phyloP scores from a whole-genome alignment of 768 basidiomycete species.

The Mrakia blollopis region DNA sequence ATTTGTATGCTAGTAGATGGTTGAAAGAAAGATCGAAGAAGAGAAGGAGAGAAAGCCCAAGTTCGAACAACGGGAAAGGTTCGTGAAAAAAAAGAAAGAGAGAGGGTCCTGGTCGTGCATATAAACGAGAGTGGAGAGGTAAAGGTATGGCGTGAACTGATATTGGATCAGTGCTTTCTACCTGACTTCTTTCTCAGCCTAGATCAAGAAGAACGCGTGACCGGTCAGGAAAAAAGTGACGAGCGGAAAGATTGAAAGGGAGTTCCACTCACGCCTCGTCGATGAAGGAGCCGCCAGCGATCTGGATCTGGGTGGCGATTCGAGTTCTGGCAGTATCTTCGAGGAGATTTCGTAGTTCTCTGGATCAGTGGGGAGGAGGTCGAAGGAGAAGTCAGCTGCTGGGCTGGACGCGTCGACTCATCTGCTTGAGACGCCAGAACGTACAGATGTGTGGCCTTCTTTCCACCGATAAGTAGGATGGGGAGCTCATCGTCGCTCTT shows the following conservation, averaged over 20 bases:
- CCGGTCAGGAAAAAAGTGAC: not conserved
- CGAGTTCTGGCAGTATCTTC: not conserved
- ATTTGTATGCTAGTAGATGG: not conserved
- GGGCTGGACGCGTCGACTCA: not conserved
- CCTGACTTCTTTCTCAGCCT: not conserved
- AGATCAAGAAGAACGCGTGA: not conserved
- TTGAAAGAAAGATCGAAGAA: not conserved
- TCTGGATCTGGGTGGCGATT: not conserved
- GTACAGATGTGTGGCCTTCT: not conserved
- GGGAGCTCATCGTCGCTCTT: conserved; percentile 8
- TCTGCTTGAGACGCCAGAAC: not conserved
- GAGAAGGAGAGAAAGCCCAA: not conserved
- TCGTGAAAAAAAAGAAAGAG: not conserved
- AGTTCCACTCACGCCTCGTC: not conserved
- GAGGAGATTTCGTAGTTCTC: not conserved
- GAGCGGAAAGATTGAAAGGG: not conserved
- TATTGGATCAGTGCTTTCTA: not conserved
- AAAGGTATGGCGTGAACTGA: not conserved
- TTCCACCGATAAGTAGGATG: conserved; percentile 16
- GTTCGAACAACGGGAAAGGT: not conserved
- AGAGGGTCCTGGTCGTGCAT: not conserved
- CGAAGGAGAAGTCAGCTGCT: not conserved
- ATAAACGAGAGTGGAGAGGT: not conserved
- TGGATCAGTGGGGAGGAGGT: not conserved
- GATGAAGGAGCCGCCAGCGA: not conserved